Evolutionary conservation across 345 rosid genomes (phyloP).

Genomic region (Eucalyptus pauciflora): DNA sequence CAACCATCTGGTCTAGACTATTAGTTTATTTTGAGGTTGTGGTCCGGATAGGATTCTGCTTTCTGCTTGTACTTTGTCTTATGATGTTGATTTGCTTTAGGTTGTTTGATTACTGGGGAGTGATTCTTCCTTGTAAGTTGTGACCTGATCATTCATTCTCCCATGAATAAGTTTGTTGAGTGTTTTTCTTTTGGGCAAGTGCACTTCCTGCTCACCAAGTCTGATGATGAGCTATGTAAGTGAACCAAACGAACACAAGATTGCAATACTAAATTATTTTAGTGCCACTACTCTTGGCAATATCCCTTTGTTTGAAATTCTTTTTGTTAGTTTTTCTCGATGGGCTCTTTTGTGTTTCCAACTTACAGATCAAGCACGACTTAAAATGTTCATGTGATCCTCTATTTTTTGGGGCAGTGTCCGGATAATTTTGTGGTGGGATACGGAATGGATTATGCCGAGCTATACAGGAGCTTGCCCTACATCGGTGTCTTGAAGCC

Average conservation of each 20-base stretch:
- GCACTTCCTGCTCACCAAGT: neutral
- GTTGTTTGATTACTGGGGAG: neutral
- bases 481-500: constrained; percentile 83
- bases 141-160: neutral
- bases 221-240: neutral
- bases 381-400: neutral
- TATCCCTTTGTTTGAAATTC: neutral
- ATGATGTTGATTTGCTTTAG: neutral
- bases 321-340: neutral
- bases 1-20: neutral
- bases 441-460: constrained; percentile 95
- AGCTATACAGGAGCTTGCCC: constrained; percentile 74
- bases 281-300: neutral
- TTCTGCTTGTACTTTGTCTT: neutral
- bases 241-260: neutral
- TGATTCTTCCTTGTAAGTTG: neutral
- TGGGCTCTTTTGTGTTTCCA: neutral
- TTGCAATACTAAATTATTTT: neutral
- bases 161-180: neutral
- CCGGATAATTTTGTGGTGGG: constrained; percentile 85
- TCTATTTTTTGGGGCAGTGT: constrained; percentile 38
- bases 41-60: neutral
- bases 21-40: neutral
- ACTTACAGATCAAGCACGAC: neutral
- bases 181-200: neutral